Base-by-base conservation (phyloP, 1,284 basidiomycete genomes). In the Sporisorium exsertum region DNA sequence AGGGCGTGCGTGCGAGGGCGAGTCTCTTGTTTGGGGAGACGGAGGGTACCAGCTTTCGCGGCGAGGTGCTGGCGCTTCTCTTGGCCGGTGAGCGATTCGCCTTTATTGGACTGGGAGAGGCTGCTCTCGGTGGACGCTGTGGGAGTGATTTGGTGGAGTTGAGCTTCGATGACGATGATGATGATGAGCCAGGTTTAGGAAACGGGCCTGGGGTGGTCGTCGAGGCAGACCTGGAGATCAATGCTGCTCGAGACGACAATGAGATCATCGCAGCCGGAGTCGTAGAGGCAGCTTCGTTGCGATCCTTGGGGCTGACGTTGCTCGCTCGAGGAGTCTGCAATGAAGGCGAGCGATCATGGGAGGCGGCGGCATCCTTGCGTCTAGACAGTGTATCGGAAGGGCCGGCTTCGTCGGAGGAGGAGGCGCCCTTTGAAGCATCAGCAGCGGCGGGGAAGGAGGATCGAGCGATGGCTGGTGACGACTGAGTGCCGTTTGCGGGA, bases 1-100 rank as follows among this genome's bases (percentile, higher is more conserved):
- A 67, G 0, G 72, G 72, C 4, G 72, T 75, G 24, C 63, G 64
- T 9, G 72, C 66, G 5, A 57, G 63, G 22, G 67, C 66, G 3
- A 27, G 40, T 16, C 72, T 32, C 50, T 74, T 74, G 63, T 18
- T 65, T 13, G 72, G 63, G 15, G 72, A 65, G 5, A 56, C 55
- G 1, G 58, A 64, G 16, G 60, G 46, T 26, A 22, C 8, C 6
- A 33, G 47, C 37, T 69, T 74, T 45, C 62, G 50, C 16, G 72
- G 72, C 5, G 72, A 75, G 32, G 53, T 58, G 58, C 72, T 75
- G 24, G 64, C 72, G 43, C 67, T 70, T 9, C 67, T 62, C 40
- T 64, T 75, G 16, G 37, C 40, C 4, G 59, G 56, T 10, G 57
- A 35, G 20, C 52, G 64, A n/a, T 56, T 35, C 24, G 60, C 49